Evolutionary conservation across 768 basidiomycete genomes (phyloP).

Genomic region (Lactarius pseudohatsudake): DNA sequence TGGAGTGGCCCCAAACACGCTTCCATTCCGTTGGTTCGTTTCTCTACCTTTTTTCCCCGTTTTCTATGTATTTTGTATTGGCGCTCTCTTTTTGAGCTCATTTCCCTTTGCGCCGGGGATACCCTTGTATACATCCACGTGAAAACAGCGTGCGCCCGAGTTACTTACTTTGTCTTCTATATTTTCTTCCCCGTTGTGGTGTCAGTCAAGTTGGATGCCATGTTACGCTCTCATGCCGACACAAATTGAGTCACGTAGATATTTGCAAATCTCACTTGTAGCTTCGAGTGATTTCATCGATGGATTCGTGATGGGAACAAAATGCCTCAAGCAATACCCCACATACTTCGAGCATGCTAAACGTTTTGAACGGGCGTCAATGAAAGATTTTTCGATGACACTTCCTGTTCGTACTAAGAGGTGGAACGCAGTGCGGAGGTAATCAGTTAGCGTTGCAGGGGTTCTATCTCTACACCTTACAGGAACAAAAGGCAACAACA

Average conservation of each 20-base stretch:
- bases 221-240: not conserved
- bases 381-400: not conserved
- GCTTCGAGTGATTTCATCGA: not conserved
- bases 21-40: not conserved
- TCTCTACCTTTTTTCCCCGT: not conserved
- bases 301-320: not conserved
- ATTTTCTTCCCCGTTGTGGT: not conserved
- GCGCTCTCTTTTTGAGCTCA: not conserved
- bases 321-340: not conserved
- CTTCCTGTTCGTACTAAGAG: not conserved
- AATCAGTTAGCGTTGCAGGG: slow-evolving; percentile 13
- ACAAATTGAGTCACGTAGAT: not conserved
- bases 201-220: not conserved
- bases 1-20: not conserved
- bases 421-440: slow-evolving; percentile 6
- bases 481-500: not conserved
- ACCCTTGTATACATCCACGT: not conserved
- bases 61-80: not conserved
- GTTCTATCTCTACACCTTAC: slow-evolving; percentile 25
- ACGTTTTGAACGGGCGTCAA: not conserved
- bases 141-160: not conserved
- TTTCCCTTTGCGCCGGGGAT: not conserved
- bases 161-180: not conserved
- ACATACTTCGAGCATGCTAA: not conserved
- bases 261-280: not conserved